These are phyloP conservation scores for Blastomyces parvus DNA, from an alignment of 2,329 filamentous ascomycete genomes.

Conservation along the genomic window DNA sequence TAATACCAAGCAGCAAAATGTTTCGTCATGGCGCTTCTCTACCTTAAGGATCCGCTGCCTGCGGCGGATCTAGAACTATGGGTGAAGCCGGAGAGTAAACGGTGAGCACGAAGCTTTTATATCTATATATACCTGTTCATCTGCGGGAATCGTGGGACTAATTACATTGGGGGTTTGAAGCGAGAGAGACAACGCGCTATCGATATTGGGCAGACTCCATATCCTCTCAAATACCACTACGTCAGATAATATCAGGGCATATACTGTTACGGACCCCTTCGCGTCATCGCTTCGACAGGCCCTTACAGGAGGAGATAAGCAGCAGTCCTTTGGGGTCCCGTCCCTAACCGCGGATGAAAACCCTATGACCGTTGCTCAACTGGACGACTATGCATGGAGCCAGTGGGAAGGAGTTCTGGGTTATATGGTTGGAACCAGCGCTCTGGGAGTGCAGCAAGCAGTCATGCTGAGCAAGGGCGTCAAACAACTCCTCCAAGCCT, in stretches of 20 bases:
- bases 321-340: conserved; percentile 84
- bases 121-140: conserved; percentile 26
- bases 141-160: conserved; percentile 25
- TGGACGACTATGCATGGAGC: conserved; percentile 75
- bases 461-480: conserved; percentile 61
- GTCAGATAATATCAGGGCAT: conserved; percentile 55
- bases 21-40: conserved; percentile 91
- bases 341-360: conserved; percentile 54
- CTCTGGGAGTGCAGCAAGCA: conserved; percentile 40
- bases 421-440: conserved; percentile 65
- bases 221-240: conserved; percentile 61
- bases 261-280: conserved; percentile 73
- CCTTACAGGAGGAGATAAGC: conserved; percentile 74
- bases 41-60: conserved; percentile 71
- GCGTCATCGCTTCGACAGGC: conserved; percentile 72
- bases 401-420: conserved; percentile 97
- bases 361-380: conserved; percentile 58
- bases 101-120: conserved; percentile 30
- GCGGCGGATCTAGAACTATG: conserved; percentile 75
- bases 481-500: conserved; percentile 70
- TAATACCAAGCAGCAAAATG: conserved; percentile 60
- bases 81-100: conserved; percentile 60
- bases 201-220: conserved; percentile 74
- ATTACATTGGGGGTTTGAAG: conserved; percentile 31
- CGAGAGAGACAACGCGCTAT: conserved; percentile 74